Evolutionary conservation across 2,329 filamentous ascomycete species (phyloP).

Genomic region (Aspergillus versicolor): DNA sequence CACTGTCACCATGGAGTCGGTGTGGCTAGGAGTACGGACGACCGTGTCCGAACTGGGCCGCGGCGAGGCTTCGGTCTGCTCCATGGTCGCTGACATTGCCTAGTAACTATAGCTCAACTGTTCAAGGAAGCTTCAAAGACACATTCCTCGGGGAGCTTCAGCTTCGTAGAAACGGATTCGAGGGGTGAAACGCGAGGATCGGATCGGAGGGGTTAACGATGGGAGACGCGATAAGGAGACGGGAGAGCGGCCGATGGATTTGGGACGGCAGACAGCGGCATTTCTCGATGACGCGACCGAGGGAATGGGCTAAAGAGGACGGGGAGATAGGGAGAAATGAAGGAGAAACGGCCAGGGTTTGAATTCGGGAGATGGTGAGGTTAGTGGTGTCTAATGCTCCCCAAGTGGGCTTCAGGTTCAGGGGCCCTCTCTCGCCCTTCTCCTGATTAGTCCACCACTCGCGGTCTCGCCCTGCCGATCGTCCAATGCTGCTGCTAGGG

Average conservation of each 20-base stretch:
- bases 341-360: conserved; percentile 4
- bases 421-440: not conserved
- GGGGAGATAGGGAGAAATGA: not conserved
- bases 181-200: not conserved
- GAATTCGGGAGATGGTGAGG: conserved; percentile 8
- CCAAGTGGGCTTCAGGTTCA: conserved; percentile 9
- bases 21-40: conserved; percentile 30
- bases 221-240: conserved; percentile 16
- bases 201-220: conserved; percentile 15
- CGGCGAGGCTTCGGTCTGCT: conserved; percentile 23
- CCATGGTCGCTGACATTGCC: conserved; percentile 22
- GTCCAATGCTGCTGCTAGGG: conserved; percentile 19
- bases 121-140: conserved; percentile 3
- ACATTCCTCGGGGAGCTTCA: conserved; percentile 7
- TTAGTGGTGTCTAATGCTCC: conserved; percentile 1
- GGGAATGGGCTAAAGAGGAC: not conserved
- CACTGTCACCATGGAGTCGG: conserved; percentile 76
- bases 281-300: conserved; percentile 12
- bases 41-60: conserved; percentile 23
- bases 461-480: conserved; percentile 29
- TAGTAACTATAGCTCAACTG: not conserved
- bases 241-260: conserved; percentile 10
- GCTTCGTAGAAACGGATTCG: not conserved
- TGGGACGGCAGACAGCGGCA: conserved; percentile 17
- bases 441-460: conserved; percentile 7